Percentiles rank a stretch among this genome's conserved stretches.
These are phyloP conservation scores for Penicillium sp. DNA, from an alignment of 2,329 filamentous ascomycete genomes.

Conservation along the genomic window DNA sequence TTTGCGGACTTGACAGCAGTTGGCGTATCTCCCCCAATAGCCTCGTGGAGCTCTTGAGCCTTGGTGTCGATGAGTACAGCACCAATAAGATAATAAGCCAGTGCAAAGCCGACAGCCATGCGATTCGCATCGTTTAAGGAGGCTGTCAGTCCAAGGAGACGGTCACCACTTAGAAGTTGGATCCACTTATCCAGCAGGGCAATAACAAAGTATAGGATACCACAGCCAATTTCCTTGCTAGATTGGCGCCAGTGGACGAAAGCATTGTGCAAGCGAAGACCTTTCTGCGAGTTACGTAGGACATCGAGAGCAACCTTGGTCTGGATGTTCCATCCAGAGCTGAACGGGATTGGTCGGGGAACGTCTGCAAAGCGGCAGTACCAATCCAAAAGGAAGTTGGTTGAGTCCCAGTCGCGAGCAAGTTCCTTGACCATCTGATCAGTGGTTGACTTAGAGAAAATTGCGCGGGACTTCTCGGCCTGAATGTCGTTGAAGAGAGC, in stretches of 20 bases:
- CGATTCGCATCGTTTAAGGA: slow-evolving; percentile 44
- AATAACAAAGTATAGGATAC: slow-evolving; percentile 58
- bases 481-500: slow-evolving; percentile 52
- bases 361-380: slow-evolving; percentile 55
- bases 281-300: slow-evolving; percentile 58
- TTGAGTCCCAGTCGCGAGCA: slow-evolving; percentile 56
- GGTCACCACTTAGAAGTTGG: slow-evolving; percentile 51
- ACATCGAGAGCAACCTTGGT: slow-evolving; percentile 58
- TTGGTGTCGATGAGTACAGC: slow-evolving; percentile 61
- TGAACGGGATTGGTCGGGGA: slow-evolving; percentile 57
- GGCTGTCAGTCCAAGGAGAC: slow-evolving; percentile 45
- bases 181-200: slow-evolving; percentile 62
- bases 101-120: slow-evolving; percentile 57
- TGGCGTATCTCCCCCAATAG: slow-evolving; percentile 48
- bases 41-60: slow-evolving; percentile 54
- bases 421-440: slow-evolving; percentile 56
- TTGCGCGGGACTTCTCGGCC: slow-evolving; percentile 48
- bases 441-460: slow-evolving; percentile 48
- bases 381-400: slow-evolving; percentile 59
- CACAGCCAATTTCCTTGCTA: slow-evolving; percentile 58
- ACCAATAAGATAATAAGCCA: slow-evolving; percentile 61
- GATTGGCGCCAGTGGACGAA: slow-evolving; percentile 64
- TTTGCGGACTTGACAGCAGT: slow-evolving; percentile 47
- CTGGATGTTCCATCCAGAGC: slow-evolving; percentile 62
- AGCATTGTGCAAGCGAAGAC: slow-evolving; percentile 59